Evolutionary conservation across 176 grass and related monocot species (phyloP).

Genomic region (Zea luxurians): DNA sequence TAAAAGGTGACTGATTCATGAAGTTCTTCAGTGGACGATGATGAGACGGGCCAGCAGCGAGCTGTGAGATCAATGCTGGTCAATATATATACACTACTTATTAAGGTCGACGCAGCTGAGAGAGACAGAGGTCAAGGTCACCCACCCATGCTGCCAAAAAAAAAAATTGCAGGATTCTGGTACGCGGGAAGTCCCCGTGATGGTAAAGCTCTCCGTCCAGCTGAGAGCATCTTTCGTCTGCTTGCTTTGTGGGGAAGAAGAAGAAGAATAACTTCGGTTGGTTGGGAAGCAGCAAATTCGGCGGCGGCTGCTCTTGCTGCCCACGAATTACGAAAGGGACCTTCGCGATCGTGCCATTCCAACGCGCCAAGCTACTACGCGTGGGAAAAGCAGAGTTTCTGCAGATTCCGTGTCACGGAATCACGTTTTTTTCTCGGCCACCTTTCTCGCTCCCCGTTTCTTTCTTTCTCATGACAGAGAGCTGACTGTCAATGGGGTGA

Average conservation of each 20-base stretch:
- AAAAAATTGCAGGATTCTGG: neutral
- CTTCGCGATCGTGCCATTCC: conserved; percentile 3
- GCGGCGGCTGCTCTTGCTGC: conserved; percentile 33
- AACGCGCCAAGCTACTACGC: conserved; percentile 31
- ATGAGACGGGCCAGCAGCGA: too few species aligned
- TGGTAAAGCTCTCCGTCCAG: neutral
- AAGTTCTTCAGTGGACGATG: too few species aligned
- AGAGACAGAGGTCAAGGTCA: neutral
- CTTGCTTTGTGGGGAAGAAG: too few species aligned
- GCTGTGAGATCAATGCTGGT: too few species aligned
- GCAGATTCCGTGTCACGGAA: neutral
- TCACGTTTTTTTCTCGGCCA: neutral
- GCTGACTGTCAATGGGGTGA: too few species aligned
- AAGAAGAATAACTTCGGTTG: conserved; percentile 30
- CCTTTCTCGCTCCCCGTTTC: too few species aligned
- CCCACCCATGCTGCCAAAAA: neutral
- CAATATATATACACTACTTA: too few species aligned
- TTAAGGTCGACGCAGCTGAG: neutral
- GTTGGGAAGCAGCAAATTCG: conserved; percentile 26
- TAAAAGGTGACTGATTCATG: too few species aligned
- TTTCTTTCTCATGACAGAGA: too few species aligned
- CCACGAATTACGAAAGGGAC: conserved; percentile 40
- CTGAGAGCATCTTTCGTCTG: neutral
- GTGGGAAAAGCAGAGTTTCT: conserved; percentile 30
- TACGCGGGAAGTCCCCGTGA: neutral